Percentiles rank a stretch among this genome's conserved stretches.
These are phyloP conservation scores for Pythium angustatum DNA, from an alignment of 352 stramenopile species.

Conservation along the genomic window DNA sequence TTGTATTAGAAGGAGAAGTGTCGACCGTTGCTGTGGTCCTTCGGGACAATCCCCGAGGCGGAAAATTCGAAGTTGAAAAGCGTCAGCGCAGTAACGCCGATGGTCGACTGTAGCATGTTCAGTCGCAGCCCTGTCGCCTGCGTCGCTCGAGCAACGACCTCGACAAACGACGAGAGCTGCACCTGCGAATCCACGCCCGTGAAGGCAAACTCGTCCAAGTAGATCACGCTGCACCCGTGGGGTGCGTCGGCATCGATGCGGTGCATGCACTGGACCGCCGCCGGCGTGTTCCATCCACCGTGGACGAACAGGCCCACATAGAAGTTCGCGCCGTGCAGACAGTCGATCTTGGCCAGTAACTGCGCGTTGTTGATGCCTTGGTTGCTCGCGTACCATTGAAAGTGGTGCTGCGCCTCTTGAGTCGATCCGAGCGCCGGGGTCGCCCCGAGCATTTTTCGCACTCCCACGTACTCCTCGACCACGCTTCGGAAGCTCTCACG, in stretches of 20 bases:
- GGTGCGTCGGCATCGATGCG: neutral
- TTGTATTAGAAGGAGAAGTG: neutral
- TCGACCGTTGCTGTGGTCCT: neutral
- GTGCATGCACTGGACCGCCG: neutral
- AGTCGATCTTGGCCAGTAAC: neutral
- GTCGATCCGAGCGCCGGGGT: neutral
- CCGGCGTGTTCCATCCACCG: neutral
- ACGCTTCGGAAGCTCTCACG: neutral
- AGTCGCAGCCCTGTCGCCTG: neutral
- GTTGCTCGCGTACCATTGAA: slow-evolving; percentile 1
- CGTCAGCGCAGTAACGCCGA: neutral
- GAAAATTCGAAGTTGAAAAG: slow-evolving; percentile 8
- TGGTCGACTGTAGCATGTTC: neutral
- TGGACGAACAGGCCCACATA: neutral
- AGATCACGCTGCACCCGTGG: neutral
- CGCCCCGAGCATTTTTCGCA: neutral
- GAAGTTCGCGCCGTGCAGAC: neutral
- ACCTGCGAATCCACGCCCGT: neutral
- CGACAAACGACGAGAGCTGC: neutral
- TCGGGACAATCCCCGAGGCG: neutral
- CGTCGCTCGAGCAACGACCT: neutral
- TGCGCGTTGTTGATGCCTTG: neutral
- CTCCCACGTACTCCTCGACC: neutral
- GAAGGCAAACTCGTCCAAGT: slow-evolving; percentile 2
- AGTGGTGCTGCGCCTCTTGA: neutral